Base-by-base conservation (phyloP, 129 eudicot genomes). In the Ambrosia artemisiifolia region DNA sequence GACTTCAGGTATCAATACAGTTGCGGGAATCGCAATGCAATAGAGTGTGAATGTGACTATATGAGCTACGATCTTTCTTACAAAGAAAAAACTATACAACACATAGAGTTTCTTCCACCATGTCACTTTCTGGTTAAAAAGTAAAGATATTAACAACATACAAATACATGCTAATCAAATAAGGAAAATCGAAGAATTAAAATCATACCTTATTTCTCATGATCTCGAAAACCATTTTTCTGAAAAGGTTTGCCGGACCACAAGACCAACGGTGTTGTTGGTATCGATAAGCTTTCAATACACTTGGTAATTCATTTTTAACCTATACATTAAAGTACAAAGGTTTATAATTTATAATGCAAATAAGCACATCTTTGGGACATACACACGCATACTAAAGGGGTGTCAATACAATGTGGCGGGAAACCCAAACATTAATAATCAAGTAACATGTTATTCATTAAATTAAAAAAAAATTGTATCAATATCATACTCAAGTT, bases 231-330 rank as follows among this genome's bases (percentile, higher is more conserved):
- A 59, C 4, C 40, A 59, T 5, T 59, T 59, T 59, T 59, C 36
- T 59, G 5, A 59, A 59, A 59, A 59, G 64, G 40, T 59, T 59
- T 1, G 64, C 64, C 11, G 64, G 64, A 30, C 64, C 64, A 59
- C 64, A 59, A 30, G 64, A 59, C 64, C 64, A 59, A 24, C 64
- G 64, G 38, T 59, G 64, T 30, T 59, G 64, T n/a, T 59, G 64
- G 9, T 59, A 11, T 2, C 64, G 64, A 59, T 59, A 59, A 3
- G 64, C 16, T 11, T 59, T 28, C 14, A 59, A 59, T 28, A 59
- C 38, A 59, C 64, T 59, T 30, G 64, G 64, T 7, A 59, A 9
- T 59, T 59, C 64, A 59, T 30, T 59, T 28, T 59, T 59, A 24
- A 59, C 64, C 64, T 59, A 28, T 11, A 59, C 64, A 59, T 59